Evolutionary conservation across 2,329 filamentous ascomycete genomes (phyloP).

Genomic region (Tolypocladium inflatum): DNA sequence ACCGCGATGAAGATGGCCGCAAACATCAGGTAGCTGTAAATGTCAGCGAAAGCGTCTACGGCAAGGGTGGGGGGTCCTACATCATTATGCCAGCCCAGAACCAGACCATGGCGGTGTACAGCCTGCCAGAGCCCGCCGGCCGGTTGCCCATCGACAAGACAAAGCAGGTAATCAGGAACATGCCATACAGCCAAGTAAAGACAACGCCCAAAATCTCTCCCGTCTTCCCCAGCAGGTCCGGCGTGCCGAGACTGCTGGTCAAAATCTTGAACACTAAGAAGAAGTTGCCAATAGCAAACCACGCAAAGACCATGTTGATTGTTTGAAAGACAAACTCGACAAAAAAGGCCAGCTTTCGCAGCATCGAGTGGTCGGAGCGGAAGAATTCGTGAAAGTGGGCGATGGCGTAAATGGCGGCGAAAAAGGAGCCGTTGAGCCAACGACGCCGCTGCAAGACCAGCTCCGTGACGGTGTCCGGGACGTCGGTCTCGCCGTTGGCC

Average conservation of each 20-base stretch:
- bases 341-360: constrained; percentile 83
- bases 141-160: constrained; percentile 90
- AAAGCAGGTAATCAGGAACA: constrained; percentile 87
- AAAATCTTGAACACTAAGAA: constrained; percentile 98
- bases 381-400: constrained; percentile 95
- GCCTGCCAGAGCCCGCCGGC: constrained; percentile 83
- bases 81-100: constrained; percentile 97
- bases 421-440: constrained; percentile 98
- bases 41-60: constrained; percentile 10
- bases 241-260: constrained; percentile 69
- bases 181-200: constrained; percentile 94
- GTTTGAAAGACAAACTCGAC: constrained; percentile 93
- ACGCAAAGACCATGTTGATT: constrained; percentile 94
- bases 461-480: constrained; percentile 87
- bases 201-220: constrained; percentile 78
- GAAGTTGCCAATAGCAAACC: constrained; percentile 98
- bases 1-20: constrained; percentile 93
- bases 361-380: constrained; percentile 78
- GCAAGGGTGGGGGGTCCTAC: constrained; percentile 34
- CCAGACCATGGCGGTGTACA: constrained; percentile 95
- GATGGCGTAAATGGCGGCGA: constrained; percentile 90
- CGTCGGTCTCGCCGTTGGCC: constrained; percentile 91
- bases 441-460: constrained; percentile 91
- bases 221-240: constrained; percentile 60
- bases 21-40: constrained; percentile 72